Conservation (phyloP, 2,329 filamentous ascomycete species). For the Trichoderma guizhouense region DNA sequence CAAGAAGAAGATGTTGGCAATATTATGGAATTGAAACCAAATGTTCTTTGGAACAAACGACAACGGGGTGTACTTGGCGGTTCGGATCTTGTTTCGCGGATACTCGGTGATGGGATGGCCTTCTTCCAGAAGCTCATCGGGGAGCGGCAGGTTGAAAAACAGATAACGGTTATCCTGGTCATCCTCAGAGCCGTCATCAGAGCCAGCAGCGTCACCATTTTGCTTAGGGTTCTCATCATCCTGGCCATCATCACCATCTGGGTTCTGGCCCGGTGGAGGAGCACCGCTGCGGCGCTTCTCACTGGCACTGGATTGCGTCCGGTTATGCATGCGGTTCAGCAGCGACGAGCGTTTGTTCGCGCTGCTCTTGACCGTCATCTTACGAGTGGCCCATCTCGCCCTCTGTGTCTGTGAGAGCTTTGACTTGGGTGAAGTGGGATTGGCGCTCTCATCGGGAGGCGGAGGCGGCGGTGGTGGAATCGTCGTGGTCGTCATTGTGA, state of each 20-base stretch:
- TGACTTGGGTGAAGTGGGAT: constrained; percentile 18
- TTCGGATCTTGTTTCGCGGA: constrained; percentile 93
- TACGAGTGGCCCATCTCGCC: constrained; percentile 95
- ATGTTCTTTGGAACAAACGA: constrained; percentile 96
- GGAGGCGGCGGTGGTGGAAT: constrained; percentile 5
- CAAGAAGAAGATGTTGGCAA: constrained; percentile 97
- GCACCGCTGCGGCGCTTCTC: constrained; percentile 63
- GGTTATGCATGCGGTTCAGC: constrained; percentile 68
- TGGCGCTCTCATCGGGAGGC: constrained; percentile 19
- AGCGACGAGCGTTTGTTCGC: constrained; percentile 78
- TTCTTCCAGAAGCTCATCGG: constrained; percentile 69
- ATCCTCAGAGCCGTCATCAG: constrained; percentile 38
- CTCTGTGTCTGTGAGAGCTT: constrained; percentile 56
- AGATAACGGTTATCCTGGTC: constrained; percentile 54
- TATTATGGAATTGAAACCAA: constrained; percentile 97
- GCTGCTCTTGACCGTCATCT: constrained; percentile 71
- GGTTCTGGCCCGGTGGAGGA: constrained; percentile 30
- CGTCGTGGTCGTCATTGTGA: constrained; percentile 32
- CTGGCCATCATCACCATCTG: constrained; percentile 27
- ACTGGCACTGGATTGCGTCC: constrained; percentile 52
- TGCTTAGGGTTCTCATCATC: constrained; percentile 21
- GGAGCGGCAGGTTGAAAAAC: constrained; percentile 84
- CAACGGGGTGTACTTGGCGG: constrained; percentile 92
- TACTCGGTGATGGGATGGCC: constrained; percentile 69
- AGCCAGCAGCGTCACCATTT: constrained; percentile 32